phyloP scores from a whole-genome alignment of 305 asterid species.

The Salvia sclarea region DNA sequence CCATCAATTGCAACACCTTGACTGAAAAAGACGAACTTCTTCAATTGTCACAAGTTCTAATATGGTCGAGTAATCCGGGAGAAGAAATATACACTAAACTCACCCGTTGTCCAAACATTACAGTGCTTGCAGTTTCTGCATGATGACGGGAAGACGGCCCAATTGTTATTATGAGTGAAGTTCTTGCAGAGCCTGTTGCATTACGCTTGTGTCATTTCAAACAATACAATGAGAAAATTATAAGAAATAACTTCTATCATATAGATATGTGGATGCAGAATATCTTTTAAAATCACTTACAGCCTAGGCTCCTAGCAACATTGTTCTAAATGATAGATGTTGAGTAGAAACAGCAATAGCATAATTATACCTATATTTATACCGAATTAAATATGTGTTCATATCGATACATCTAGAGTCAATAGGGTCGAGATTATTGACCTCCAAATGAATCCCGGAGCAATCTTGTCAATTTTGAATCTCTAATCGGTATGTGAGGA shows the following conservation, averaged over 20 bases:
- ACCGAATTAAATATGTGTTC: background rate
- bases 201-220: slow-evolving; percentile 26
- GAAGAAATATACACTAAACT: slow-evolving; percentile 34
- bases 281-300: background rate
- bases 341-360: background rate
- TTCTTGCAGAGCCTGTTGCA: slow-evolving; percentile 89
- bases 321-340: background rate
- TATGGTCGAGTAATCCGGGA: background rate
- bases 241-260: background rate
- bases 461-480: slow-evolving; percentile 89
- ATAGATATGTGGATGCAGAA: background rate
- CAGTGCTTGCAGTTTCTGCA: slow-evolving; percentile 91
- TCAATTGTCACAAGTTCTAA: background rate
- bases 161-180: slow-evolving; percentile 78
- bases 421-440: slow-evolving; percentile 31
- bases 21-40: background rate
- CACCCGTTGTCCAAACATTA: slow-evolving; percentile 97
- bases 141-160: slow-evolving; percentile 91
- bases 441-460: slow-evolving; percentile 99
- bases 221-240: background rate
- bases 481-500: slow-evolving; percentile 92
- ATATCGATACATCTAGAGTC: background rate
- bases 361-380: background rate
- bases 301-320: background rate
- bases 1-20: background rate